A percentile compares a stretch with the other conserved stretches of the same genome.
Evolutionary conservation across 805 yeast species (phyloP).

Genomic region (Cyberlindnera mycetangii): DNA sequence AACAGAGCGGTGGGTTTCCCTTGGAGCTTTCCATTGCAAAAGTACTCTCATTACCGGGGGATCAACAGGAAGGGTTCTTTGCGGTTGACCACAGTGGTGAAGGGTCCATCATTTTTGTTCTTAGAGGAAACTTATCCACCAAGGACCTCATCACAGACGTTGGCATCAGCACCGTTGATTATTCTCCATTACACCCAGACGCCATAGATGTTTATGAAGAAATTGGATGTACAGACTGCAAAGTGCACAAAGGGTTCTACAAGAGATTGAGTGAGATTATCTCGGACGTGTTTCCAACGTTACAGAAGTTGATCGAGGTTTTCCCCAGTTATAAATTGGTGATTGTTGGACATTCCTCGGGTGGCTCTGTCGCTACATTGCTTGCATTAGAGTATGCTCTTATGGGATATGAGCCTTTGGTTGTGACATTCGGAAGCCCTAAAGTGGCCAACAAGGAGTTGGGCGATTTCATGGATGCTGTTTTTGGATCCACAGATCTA

Average conservation of each 20-base stretch:
- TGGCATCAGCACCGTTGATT: constrained; percentile 32
- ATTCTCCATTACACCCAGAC: constrained; percentile 20
- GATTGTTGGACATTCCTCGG: constrained; percentile 72
- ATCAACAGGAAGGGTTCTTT: constrained; percentile 40
- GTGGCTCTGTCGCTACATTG: constrained; percentile 66
- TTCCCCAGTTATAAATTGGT: constrained; percentile 50
- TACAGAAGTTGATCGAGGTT: constrained; percentile 34
- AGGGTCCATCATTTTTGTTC: constrained; percentile 46
- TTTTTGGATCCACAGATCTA: constrained; percentile 40
- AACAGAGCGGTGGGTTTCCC: neutral
- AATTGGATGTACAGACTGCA: constrained; percentile 45
- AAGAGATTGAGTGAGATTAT: constrained; percentile 34
- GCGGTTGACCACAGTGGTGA: constrained; percentile 44
- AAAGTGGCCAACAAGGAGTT: constrained; percentile 55
- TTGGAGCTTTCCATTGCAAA: constrained; percentile 14
- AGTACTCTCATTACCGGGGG: neutral
- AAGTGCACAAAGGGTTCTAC: constrained; percentile 63
- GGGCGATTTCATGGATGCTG: constrained; percentile 48
- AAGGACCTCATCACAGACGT: constrained; percentile 63
- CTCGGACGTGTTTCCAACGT: constrained; percentile 7
- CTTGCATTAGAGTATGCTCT: constrained; percentile 60
- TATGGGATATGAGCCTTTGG: constrained; percentile 52
- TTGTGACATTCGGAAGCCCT: constrained; percentile 67
- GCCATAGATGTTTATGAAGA: constrained; percentile 10
- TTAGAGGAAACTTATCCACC: constrained; percentile 55